These are phyloP conservation scores for Pneumocystis jirovecii DNA, from an alignment of 1,139 yeast genomes.

Conservation along the genomic window DNA sequence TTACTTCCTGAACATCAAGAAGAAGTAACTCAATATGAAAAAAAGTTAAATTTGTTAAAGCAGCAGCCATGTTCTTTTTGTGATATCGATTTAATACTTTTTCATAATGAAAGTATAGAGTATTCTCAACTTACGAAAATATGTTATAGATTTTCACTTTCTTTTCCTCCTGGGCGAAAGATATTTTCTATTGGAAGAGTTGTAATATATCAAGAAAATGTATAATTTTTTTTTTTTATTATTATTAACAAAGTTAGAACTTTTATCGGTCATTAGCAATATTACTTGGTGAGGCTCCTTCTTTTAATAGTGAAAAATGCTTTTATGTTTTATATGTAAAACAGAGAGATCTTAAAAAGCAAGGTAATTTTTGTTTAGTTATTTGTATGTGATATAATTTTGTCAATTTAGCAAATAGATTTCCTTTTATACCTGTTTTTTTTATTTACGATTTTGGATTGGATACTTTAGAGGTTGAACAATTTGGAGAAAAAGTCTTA, in stretches of 20 bases:
- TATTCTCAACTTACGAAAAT: slow-evolving; percentile 10
- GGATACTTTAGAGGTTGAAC: slow-evolving; percentile 1
- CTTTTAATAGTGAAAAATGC: slow-evolving; percentile 8
- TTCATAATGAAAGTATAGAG: slow-evolving; percentile 34
- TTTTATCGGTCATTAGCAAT: slow-evolving; percentile 39
- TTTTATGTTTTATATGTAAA: slow-evolving; percentile 6
- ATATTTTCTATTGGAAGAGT: slow-evolving; percentile 37
- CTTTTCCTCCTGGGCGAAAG: slow-evolving; percentile 10
- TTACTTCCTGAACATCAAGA: slow-evolving; percentile 74
- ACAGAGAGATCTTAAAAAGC: slow-evolving; percentile 9
- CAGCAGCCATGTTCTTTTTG: slow-evolving; percentile 24
- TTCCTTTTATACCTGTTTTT: slow-evolving; percentile 15
- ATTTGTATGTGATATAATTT: not conserved
- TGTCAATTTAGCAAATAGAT: not conserved
- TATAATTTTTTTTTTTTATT: not conserved
- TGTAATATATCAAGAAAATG: slow-evolving; percentile 39
- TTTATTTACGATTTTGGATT: not conserved
- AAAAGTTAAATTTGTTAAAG: slow-evolving; percentile 31
- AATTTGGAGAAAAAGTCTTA: slow-evolving; percentile 6
- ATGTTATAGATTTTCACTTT: slow-evolving; percentile 7
- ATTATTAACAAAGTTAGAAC: slow-evolving; percentile 11
- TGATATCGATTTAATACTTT: slow-evolving; percentile 29
- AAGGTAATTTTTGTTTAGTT: not conserved
- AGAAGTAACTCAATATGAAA: slow-evolving; percentile 40
- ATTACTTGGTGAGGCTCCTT: slow-evolving; percentile 19